These are phyloP conservation scores for Kalanchoe fedtschenkoi DNA, from an alignment of 164 flowering plant genomes.

Conservation along the genomic window DNA sequence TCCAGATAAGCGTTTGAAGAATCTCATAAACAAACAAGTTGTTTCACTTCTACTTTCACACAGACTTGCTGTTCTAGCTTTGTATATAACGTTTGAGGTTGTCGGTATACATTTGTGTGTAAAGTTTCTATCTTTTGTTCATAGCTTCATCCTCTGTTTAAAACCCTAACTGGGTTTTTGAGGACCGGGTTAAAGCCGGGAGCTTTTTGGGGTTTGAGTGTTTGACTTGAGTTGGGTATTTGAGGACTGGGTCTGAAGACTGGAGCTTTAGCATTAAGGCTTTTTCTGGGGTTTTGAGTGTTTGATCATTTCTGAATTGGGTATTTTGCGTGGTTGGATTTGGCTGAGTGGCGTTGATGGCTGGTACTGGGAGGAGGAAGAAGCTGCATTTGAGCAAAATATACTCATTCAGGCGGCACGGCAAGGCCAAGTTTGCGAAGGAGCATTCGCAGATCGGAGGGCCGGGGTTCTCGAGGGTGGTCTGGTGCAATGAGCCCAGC, in stretches of 20 bases:
- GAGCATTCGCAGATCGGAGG: slow-evolving; percentile 56
- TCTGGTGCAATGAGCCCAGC: slow-evolving; percentile 42
- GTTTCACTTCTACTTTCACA: too few species aligned
- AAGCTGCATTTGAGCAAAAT: slow-evolving; percentile 48
- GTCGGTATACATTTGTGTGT: neutral
- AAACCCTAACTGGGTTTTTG: neutral
- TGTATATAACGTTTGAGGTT: neutral
- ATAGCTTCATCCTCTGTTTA: neutral
- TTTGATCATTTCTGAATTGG: neutral
- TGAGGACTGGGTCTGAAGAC: neutral
- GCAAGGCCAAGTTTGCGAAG: slow-evolving; percentile 25
- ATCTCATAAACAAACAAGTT: neutral
- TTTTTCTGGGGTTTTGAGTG: too few species aligned
- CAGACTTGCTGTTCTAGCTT: neutral
- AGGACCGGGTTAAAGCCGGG: too few species aligned
- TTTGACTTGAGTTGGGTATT: neutral
- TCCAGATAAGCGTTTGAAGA: neutral
- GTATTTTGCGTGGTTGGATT: neutral
- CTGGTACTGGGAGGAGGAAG: slow-evolving; percentile 24
- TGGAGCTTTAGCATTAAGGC: neutral
- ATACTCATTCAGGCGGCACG: slow-evolving; percentile 37
- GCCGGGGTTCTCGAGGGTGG: slow-evolving; percentile 56
- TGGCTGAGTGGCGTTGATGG: slow-evolving; percentile 6
- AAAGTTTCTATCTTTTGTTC: neutral
- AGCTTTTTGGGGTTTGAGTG: too few species aligned